Percentiles rank a stretch among this genome's conserved stretches.
Conservation (phyloP, 306 rosid genomes). For the Pyrus betulifolia region DNA sequence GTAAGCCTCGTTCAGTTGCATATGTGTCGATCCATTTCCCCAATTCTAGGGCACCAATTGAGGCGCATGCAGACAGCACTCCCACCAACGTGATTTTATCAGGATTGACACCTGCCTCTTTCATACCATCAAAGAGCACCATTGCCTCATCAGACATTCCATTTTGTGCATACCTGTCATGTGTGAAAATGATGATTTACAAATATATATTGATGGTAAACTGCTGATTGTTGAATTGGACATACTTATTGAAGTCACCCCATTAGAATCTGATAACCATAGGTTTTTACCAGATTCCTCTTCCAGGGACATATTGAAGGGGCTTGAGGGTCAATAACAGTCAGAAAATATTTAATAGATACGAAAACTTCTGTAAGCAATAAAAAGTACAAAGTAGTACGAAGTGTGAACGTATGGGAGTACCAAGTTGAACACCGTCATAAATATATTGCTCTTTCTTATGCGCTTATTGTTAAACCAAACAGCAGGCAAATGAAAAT, state of each 20-base stretch:
- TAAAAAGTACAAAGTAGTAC: neutral
- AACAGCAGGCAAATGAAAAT: too few relatives aligned
- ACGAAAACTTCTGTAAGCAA: neutral
- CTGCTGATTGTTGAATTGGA: neutral
- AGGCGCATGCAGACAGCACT: constrained; percentile 69
- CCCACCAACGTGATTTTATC: constrained; percentile 71
- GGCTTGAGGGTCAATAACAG: neutral
- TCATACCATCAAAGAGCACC: constrained; percentile 56
- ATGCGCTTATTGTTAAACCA: neutral
- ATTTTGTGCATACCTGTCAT: constrained; percentile 65
- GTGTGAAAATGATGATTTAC: too few relatives aligned
- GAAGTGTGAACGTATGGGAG: neutral
- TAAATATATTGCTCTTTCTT: neutral
- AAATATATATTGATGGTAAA: neutral
- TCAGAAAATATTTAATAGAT: neutral
- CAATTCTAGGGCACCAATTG: constrained; percentile 68
- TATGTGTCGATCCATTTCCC: constrained; percentile 63
- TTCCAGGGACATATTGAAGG: neutral
- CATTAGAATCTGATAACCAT: neutral
- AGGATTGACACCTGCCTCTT: constrained; percentile 37
- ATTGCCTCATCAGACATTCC: constrained; percentile 85
- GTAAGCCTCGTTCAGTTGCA: constrained; percentile 59
- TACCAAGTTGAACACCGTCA: neutral
- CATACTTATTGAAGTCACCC: neutral
- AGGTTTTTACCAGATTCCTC: neutral